These are phyloP conservation scores for Primulina eburnea DNA, from an alignment of 257 asterid species.

Conservation along the genomic window DNA sequence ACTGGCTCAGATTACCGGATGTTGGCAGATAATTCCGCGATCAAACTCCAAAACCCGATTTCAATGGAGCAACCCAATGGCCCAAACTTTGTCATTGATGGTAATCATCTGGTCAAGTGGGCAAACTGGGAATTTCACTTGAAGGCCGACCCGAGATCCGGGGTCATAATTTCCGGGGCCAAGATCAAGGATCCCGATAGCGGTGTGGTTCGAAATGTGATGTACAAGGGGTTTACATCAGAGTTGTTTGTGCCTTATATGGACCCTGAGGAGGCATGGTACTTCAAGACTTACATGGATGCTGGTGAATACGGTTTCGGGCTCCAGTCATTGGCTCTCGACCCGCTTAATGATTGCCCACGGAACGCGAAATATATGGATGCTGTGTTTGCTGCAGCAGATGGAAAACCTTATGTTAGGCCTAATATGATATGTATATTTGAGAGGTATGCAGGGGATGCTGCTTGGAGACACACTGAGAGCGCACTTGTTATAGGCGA, in stretches of 20 bases:
- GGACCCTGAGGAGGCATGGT: conserved; percentile 80
- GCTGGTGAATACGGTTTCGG: conserved; percentile 86
- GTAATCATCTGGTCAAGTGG: too few species aligned
- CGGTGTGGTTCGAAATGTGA: conserved; percentile 63
- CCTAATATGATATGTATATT: conserved; percentile 61
- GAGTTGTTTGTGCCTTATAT: conserved; percentile 91
- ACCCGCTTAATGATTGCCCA: conserved; percentile 80
- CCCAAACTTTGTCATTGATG: too few species aligned
- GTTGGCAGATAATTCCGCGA: conserved; percentile 24
- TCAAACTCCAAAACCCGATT: conserved; percentile 56
- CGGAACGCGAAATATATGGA: conserved; percentile 62
- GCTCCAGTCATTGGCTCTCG: conserved; percentile 55
- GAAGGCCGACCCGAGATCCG: conserved; percentile 87
- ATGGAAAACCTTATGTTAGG: conserved; percentile 61
- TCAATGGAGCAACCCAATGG: conserved; percentile 50
- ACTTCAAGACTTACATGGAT: conserved; percentile 79
- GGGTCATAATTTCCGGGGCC: conserved; percentile 72
- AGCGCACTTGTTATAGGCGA: conserved; percentile 33
- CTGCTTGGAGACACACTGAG: conserved; percentile 80
- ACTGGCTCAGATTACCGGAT: conserved; percentile 57
- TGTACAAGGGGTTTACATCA: conserved; percentile 82
- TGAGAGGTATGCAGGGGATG: conserved; percentile 67
- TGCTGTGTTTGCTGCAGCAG: conserved; percentile 60
- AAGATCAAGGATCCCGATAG: conserved; percentile 57
- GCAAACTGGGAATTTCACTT: conserved; percentile 51